A percentile compares a stretch with the other conserved stretches of the same genome.
Evolutionary conservation across 179 eudicot genomes (phyloP).

Genomic region (Spergularia azorica): DNA sequence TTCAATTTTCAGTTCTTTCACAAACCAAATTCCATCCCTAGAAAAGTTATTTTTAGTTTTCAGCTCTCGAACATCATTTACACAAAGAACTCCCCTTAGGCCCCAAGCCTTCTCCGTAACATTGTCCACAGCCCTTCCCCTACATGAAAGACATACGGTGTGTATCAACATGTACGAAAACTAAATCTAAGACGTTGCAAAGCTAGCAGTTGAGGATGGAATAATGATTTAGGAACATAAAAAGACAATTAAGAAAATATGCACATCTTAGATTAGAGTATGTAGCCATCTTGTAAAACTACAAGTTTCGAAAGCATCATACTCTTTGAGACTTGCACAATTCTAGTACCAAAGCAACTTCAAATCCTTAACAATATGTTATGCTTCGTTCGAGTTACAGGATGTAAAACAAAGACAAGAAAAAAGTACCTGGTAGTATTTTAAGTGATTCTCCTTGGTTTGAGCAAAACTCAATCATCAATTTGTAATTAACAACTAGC

Average conservation of each 20-base stretch:
- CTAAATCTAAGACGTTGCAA: too few relatives aligned
- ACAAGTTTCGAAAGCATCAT: background rate
- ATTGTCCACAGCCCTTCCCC: too few relatives aligned
- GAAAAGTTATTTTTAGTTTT: too few relatives aligned
- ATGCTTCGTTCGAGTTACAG: background rate
- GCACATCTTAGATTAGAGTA: constrained; percentile 1
- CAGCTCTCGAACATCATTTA: too few relatives aligned
- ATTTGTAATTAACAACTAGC: background rate
- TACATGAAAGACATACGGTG: too few relatives aligned
- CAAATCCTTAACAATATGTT: constrained; percentile 11
- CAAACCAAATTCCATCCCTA: too few relatives aligned
- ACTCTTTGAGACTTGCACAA: constrained; percentile 3
- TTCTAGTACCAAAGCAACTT: constrained; percentile 6
- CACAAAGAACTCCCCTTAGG: too few relatives aligned
- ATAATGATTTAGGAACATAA: background rate
- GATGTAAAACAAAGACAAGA: background rate
- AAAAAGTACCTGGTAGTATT: background rate
- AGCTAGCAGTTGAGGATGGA: too few relatives aligned
- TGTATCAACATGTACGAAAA: too few relatives aligned
- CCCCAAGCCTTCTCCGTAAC: too few relatives aligned
- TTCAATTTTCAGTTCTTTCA: too few relatives aligned
- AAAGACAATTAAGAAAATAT: background rate
- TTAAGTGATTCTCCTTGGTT: background rate
- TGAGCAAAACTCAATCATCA: background rate
- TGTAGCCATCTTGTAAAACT: background rate